A percentile compares a stretch with the other conserved stretches of the same genome.
Conservation (phyloP, 2,329 filamentous ascomycete species). For the Sporothrix schenckii region DNA sequence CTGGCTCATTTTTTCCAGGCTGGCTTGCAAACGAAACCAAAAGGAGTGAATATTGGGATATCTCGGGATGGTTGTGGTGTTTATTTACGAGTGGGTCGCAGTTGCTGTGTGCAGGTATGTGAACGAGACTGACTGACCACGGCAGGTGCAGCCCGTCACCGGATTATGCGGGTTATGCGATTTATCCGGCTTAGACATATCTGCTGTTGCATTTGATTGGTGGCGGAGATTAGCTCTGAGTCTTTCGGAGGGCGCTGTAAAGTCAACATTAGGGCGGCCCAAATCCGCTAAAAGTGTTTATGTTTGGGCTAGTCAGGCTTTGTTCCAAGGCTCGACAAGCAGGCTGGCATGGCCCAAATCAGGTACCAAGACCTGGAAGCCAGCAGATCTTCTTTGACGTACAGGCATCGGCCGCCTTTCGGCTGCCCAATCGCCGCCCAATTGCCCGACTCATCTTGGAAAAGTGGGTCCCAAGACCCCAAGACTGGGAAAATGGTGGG, state of each 20-base stretch:
- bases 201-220: neutral
- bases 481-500: neutral
- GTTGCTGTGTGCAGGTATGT: neutral
- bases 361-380: neutral
- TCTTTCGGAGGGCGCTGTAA: neutral
- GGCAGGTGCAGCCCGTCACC: neutral
- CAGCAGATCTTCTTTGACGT: neutral
- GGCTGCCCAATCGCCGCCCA: neutral
- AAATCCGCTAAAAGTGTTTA: neutral
- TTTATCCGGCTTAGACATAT: neutral
- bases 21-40: neutral
- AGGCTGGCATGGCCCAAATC: no score
- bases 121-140: neutral
- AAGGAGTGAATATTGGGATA: neutral
- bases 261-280: neutral
- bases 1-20: no score
- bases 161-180: neutral
- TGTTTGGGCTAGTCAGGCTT: neutral
- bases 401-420: neutral
- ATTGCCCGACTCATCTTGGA: conserved; percentile 13
- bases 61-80: neutral
- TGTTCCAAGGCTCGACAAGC: neutral
- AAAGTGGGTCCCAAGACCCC: neutral
- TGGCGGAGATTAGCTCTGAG: neutral
- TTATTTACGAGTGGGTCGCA: neutral